phyloP scores from a whole-genome alignment of 805 yeast species.

The Wickerhamiella galacta region DNA sequence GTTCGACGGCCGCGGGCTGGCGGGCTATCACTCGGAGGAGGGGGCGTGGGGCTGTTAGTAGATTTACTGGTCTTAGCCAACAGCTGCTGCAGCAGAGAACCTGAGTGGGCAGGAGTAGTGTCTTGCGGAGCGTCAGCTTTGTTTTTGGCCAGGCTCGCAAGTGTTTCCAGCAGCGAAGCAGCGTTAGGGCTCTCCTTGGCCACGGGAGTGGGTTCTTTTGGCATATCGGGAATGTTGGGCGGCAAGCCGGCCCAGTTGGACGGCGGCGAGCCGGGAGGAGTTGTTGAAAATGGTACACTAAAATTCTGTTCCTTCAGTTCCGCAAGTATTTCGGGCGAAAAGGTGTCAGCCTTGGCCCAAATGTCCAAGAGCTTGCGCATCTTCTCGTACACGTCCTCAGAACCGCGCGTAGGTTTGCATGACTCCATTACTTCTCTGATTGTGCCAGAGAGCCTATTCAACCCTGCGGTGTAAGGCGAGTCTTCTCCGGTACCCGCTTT shows the following conservation, averaged over 20 bases:
- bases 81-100: conserved; percentile 10
- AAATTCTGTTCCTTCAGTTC: conserved; percentile 44
- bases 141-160: conserved; percentile 38
- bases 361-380: conserved; percentile 73
- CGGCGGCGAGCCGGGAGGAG: conserved; percentile 60
- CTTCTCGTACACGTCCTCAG: conserved; percentile 31
- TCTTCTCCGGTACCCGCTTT: conserved; percentile 27
- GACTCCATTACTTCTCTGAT: conserved; percentile 36
- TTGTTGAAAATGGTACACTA: conserved; percentile 29
- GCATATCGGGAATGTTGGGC: conserved; percentile 5
- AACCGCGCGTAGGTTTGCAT: conserved; percentile 20
- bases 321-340: conserved; percentile 38
- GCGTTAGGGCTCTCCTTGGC: conserved; percentile 30
- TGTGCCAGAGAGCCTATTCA: conserved; percentile 4
- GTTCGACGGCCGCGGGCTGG: background rate
- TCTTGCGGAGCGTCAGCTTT: conserved; percentile 20
- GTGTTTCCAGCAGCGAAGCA: conserved; percentile 49
- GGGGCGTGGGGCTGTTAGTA: conserved; percentile 2
- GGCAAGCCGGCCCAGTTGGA: conserved; percentile 18
- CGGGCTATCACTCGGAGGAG: conserved; percentile 6
- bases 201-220: conserved; percentile 7
- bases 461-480: conserved; percentile 2
- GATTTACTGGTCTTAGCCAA: conserved; percentile 5
- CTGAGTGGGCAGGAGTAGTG: conserved; percentile 14
- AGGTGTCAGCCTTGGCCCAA: conserved; percentile 79